phyloP scores from a whole-genome alignment of 768 basidiomycete genomes.

The Thelephora ganbajun region DNA sequence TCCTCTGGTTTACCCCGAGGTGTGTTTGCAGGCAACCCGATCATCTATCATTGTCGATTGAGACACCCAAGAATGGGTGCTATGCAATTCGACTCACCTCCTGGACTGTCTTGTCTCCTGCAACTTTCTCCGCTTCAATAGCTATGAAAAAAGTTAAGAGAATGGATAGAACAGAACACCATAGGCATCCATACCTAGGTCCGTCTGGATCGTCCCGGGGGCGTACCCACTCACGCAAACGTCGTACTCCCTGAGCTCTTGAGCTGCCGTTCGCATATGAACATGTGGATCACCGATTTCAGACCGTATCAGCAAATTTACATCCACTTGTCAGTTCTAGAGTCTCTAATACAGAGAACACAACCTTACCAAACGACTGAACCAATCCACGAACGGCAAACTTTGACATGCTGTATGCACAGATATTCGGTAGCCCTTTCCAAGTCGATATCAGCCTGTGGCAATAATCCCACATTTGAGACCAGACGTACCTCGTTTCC shows the following conservation, averaged over 20 bases:
- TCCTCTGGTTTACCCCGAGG: constrained; percentile 5
- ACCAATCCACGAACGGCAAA: constrained; percentile 15
- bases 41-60: constrained; percentile 9
- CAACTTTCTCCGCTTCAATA: background rate
- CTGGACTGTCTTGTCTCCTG: background rate
- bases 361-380: constrained; percentile 9
- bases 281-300: background rate
- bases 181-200: constrained; percentile 13
- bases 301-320: too few species aligned
- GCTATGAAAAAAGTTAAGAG: background rate
- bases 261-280: constrained; percentile 7
- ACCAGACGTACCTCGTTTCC: constrained; percentile 8
- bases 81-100: background rate
- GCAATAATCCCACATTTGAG: background rate
- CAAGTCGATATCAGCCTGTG: background rate
- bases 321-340: background rate
- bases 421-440: background rate
- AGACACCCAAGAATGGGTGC: background rate
- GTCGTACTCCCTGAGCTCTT: constrained; percentile 10
- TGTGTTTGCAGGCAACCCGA: constrained; percentile 3
- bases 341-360: background rate
- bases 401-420: constrained; percentile 12
- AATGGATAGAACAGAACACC: constrained; percentile 29
- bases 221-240: constrained; percentile 17
- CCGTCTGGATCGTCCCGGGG: constrained; percentile 13